A percentile compares a stretch with the other conserved stretches of the same genome.
Conservation (phyloP, 768 basidiomycete species). For the Hortiboletus campestris region DNA sequence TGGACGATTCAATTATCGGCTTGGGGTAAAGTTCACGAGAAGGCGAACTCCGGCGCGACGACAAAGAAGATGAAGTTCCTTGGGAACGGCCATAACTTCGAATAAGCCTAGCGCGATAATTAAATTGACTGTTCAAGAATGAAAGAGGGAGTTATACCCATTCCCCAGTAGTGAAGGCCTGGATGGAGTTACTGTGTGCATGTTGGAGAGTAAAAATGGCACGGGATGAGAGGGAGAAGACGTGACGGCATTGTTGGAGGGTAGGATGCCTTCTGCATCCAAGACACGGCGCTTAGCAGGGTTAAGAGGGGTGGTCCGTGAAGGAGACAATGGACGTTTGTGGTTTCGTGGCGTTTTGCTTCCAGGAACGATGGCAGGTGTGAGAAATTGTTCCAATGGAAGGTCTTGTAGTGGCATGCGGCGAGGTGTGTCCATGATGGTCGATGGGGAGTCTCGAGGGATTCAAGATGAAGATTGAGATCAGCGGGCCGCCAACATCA, state of each 20-base stretch:
- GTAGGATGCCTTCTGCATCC: constrained; percentile 48
- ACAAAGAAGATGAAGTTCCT: constrained; percentile 8
- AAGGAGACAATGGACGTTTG: constrained; percentile 67
- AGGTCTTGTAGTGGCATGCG: constrained; percentile 59
- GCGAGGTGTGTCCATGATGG: constrained; percentile 26
- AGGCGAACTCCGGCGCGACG: constrained; percentile 14
- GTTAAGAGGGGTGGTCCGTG: constrained; percentile 46
- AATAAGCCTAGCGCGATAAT: constrained; percentile 18
- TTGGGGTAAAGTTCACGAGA: constrained; percentile 21
- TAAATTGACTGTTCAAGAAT: constrained; percentile 37
- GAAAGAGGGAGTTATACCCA: constrained; percentile 26
- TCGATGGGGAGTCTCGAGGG: background rate
- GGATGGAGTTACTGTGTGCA: constrained; percentile 27
- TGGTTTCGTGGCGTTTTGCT: constrained; percentile 33
- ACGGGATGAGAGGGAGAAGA: constrained; percentile 15
- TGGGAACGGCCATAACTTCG: constrained; percentile 9
- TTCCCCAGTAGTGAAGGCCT: constrained; percentile 34
- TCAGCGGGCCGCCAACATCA: constrained; percentile 28
- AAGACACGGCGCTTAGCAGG: constrained; percentile 71
- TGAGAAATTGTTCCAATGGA: constrained; percentile 55
- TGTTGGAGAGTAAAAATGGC: constrained; percentile 32
- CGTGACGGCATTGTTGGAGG: constrained; percentile 25
- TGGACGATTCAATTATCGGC: constrained; percentile 39
- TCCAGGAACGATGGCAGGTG: constrained; percentile 25
- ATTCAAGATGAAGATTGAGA: constrained; percentile 16